Evolutionary conservation across 2,329 filamentous ascomycete species (phyloP).

Genomic region (Fusarium piperis): DNA sequence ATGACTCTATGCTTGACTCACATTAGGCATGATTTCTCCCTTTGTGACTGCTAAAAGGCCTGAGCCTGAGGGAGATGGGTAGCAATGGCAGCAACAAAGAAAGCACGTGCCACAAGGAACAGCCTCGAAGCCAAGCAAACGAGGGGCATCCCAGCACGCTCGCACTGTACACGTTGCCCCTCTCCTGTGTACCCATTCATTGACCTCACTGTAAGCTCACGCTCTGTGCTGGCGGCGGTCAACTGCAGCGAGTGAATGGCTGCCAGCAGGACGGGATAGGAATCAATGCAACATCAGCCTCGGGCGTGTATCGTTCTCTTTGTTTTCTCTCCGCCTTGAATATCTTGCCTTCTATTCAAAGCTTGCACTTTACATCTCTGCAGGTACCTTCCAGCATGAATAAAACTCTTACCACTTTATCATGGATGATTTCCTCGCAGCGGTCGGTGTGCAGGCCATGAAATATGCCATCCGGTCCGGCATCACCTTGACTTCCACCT

Average conservation of each 20-base stretch:
- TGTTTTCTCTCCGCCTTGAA: background rate
- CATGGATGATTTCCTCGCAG: conserved; percentile 75
- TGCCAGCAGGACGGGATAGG: conserved; percentile 1
- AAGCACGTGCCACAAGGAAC: conserved; percentile 23
- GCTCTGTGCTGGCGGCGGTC: conserved; percentile 21
- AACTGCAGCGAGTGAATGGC: conserved; percentile 29
- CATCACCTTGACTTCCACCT: conserved; percentile 84
- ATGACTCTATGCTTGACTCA: conserved; percentile 1
- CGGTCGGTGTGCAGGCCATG: conserved; percentile 75
- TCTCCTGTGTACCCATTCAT: background rate
- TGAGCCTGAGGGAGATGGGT: conserved; percentile 17
- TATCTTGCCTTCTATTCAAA: background rate
- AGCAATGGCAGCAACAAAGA: background rate
- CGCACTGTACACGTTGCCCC: conserved; percentile 38
- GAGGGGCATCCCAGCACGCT: conserved; percentile 14
- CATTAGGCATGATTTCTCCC: background rate
- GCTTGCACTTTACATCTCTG: background rate
- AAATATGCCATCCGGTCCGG: conserved; percentile 93
- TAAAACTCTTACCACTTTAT: background rate
- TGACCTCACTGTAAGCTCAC: conserved; percentile 10
- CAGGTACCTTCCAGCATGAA: conserved; percentile 21
- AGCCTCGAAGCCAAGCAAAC: background rate
- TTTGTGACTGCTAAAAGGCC: background rate
- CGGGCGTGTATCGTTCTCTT: conserved; percentile 17
- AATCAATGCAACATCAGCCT: conserved; percentile 21